phyloP scores from a whole-genome alignment of 768 basidiomycete species.

The Boletus tomentosulus region DNA sequence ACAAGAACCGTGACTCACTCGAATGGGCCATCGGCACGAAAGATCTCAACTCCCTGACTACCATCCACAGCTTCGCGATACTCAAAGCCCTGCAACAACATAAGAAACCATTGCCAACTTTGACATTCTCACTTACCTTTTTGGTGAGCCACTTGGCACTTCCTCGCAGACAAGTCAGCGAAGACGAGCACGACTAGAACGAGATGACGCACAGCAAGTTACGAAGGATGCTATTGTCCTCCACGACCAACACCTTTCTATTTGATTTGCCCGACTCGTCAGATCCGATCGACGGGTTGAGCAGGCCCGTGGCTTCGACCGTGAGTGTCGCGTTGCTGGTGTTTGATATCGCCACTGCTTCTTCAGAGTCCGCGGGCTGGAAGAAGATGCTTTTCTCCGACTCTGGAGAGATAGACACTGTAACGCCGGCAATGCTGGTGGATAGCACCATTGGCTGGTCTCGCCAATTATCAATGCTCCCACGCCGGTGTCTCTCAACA shows the following conservation, averaged over 20 bases:
- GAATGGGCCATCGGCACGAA: constrained; percentile 69
- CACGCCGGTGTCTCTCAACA: constrained; percentile 26
- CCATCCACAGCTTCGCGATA: constrained; percentile 81
- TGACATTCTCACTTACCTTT: constrained; percentile 34
- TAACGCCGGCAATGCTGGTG: constrained; percentile 6
- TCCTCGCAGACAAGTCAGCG: constrained; percentile 15
- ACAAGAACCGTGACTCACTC: constrained; percentile 53
- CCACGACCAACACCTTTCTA: constrained; percentile 76
- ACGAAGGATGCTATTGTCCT: constrained; percentile 86
- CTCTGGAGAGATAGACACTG: constrained; percentile 20
- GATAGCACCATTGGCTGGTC: constrained; percentile 12
- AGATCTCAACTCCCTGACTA: constrained; percentile 75
- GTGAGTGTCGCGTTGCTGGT: constrained; percentile 43
- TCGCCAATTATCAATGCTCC: constrained; percentile 32
- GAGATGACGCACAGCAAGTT: constrained; percentile 64
- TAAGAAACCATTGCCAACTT: constrained; percentile 1
- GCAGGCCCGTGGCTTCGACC: constrained; percentile 54
- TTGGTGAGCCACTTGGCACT: constrained; percentile 63
- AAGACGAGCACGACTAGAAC: constrained; percentile 1
- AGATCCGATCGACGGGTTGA: constrained; percentile 62
- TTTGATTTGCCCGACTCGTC: constrained; percentile 40
- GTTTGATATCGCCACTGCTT: constrained; percentile 5
- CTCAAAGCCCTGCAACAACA: constrained; percentile 54
- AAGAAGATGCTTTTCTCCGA: constrained; percentile 29
- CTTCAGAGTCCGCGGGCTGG: constrained; percentile 12